phyloP scores from a whole-genome alignment of 768 basidiomycete species.

The Psilocybe azurescens region DNA sequence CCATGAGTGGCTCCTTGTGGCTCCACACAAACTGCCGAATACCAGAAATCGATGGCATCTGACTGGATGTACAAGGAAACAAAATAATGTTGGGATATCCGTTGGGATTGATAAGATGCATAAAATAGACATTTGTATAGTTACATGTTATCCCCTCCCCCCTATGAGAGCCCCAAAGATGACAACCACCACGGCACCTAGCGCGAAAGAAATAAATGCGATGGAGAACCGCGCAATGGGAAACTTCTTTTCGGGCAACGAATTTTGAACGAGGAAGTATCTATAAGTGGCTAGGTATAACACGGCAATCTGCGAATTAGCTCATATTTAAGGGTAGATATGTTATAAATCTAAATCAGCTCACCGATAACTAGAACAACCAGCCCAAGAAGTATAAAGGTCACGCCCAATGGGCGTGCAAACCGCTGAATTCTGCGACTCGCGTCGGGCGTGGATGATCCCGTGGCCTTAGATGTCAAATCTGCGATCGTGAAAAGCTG shows the following conservation, averaged over 20 bases:
- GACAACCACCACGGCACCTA: slow-evolving; percentile 22
- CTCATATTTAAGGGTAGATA: neutral
- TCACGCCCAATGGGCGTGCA: slow-evolving; percentile 25
- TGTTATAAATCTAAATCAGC: slow-evolving; percentile 1
- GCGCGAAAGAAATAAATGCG: slow-evolving; percentile 22
- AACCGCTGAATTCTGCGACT: slow-evolving; percentile 21
- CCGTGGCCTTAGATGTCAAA: slow-evolving; percentile 11
- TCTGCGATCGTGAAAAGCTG: slow-evolving; percentile 31
- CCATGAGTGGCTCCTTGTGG: too few relatives aligned
- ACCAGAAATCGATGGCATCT: too few relatives aligned
- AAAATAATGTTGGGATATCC: too few relatives aligned
- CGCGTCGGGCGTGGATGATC: neutral
- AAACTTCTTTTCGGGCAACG: slow-evolving; percentile 26
- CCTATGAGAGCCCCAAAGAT: slow-evolving; percentile 26
- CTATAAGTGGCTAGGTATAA: slow-evolving; percentile 21
- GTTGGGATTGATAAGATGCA: too few relatives aligned
- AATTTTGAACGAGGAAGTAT: slow-evolving; percentile 26
- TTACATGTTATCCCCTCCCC: slow-evolving; percentile 14
- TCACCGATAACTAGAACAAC: slow-evolving; percentile 24
- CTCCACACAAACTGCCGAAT: too few relatives aligned
- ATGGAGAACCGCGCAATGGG: slow-evolving; percentile 27
- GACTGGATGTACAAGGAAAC: too few relatives aligned
- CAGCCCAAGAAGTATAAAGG: slow-evolving; percentile 21
- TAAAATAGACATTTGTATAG: too few relatives aligned
- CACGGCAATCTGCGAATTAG: neutral